Conservation (phyloP, 805 yeast species). For the Isabelozyma heimii region DNA sequence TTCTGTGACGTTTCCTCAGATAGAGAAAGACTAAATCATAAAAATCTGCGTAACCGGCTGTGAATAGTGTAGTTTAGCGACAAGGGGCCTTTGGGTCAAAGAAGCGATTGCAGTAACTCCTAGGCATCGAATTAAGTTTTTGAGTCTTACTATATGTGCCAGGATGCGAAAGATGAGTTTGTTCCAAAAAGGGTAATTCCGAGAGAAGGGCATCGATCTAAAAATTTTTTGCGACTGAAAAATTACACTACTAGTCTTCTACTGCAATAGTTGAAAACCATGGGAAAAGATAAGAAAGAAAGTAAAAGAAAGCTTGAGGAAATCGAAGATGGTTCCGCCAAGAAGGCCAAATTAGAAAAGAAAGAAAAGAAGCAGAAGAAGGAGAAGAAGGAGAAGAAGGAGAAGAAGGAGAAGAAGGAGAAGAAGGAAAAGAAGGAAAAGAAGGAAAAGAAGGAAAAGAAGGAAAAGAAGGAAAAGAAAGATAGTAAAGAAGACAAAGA, state of each 20-base stretch:
- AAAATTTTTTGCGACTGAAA: not conserved
- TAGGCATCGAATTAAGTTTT: too few species aligned
- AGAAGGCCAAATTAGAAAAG: constrained; percentile 18
- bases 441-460: constrained; percentile 26
- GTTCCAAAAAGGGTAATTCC: too few species aligned
- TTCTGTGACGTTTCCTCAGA: too few species aligned
- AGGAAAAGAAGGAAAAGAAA: constrained; percentile 23
- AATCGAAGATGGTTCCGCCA: constrained; percentile 7
- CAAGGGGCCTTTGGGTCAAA: too few species aligned
- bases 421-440: constrained; percentile 22
- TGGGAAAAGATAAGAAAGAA: constrained; percentile 15
- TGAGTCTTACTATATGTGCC: too few species aligned
- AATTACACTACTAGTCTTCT: not conserved
- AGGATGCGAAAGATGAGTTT: too few species aligned
- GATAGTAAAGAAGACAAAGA: constrained; percentile 16
- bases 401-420: constrained; percentile 29
- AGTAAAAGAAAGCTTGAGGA: constrained; percentile 16
- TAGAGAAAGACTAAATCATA: too few species aligned
- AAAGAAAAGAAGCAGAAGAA: constrained; percentile 36
- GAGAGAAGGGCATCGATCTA: not conserved
- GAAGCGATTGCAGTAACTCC: too few species aligned
- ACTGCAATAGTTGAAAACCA: constrained; percentile 1
- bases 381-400: constrained; percentile 36
- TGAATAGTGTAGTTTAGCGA: too few species aligned
- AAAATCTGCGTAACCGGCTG: too few species aligned